Conservation (phyloP, 1,284 basidiomycete species). For the Ganoderma multipileum region DNA sequence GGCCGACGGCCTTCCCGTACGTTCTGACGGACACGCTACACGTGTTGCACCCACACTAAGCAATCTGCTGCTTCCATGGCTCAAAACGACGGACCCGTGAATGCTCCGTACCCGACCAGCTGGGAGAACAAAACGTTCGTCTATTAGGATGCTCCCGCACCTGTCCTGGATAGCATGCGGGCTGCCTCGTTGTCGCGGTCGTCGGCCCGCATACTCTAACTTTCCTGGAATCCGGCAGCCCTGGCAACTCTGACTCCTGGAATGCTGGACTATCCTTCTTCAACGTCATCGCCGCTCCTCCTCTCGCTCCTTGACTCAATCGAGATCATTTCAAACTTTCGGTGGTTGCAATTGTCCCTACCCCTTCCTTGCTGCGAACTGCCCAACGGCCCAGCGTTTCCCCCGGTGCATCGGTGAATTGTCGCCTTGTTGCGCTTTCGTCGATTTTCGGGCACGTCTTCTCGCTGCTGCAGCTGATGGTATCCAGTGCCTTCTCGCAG, state of each 20-base stretch:
- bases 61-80: conserved; percentile 9
- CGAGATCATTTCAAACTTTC: conserved; percentile 4
- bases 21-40: conserved; percentile 3
- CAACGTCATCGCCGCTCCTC: conserved; percentile 8
- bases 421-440: not conserved
- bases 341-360: not conserved
- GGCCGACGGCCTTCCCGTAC: conserved; percentile 9
- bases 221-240: conserved; percentile 1
- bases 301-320: not conserved
- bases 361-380: conserved; percentile 5
- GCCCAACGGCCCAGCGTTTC: conserved; percentile 1
- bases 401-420: conserved; percentile 9
- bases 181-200: conserved; percentile 14
- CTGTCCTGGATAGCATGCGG: conserved; percentile 7
- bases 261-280: conserved; percentile 2
- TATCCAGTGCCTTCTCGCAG: conserved; percentile 2
- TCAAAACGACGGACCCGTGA: conserved; percentile 9
- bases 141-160: conserved; percentile 8
- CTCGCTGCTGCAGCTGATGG: not conserved
- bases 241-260: conserved; percentile 6
- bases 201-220: conserved; percentile 9
- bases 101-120: conserved; percentile 12
- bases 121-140: not conserved
- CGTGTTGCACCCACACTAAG: conserved; percentile 5
- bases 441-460: not conserved